Evolutionary conservation across 1,139 yeast species (phyloP).

Genomic region (Insectozyma bohioensis): DNA sequence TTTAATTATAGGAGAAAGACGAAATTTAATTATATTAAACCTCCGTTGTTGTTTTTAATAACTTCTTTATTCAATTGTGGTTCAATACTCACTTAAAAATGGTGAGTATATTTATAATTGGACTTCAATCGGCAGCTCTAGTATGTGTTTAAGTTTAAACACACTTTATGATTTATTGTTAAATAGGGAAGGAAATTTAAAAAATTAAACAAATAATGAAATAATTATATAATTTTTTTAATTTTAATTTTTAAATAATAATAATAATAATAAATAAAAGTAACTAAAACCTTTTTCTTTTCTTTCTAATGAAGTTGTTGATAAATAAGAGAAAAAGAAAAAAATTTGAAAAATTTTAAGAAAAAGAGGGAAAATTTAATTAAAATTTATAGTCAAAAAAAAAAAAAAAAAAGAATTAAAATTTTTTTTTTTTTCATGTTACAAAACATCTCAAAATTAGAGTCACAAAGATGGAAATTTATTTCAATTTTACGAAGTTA

Average conservation of each 20-base stretch:
- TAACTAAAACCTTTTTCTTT: slow-evolving; percentile 2
- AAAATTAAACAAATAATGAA: slow-evolving; percentile 1
- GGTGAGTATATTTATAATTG: slow-evolving; percentile 7
- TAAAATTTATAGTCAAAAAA: no score
- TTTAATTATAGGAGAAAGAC: no score
- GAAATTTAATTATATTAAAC: neutral
- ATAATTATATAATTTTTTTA: neutral
- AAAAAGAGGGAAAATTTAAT: no score
- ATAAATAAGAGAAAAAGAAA: neutral
- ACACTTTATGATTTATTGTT: slow-evolving; percentile 8
- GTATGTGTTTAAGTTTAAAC: slow-evolving; percentile 13
- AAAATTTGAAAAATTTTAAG: neutral
- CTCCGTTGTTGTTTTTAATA: slow-evolving; percentile 3
- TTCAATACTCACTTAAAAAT: slow-evolving; percentile 1
- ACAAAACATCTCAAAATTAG: no score
- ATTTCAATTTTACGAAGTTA: no score
- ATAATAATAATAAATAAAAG: no score
- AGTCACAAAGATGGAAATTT: no score
- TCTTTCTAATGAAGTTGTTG: neutral
- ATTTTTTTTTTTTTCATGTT: neutral
- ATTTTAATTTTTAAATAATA: neutral
- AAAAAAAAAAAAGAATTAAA: neutral
- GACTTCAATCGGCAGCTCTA: slow-evolving; percentile 19
- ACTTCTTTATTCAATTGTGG: neutral
- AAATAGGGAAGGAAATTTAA: slow-evolving; percentile 7